These are phyloP conservation scores for Aspergillus pseudoglaucus DNA, from an alignment of 2,329 filamentous ascomycete genomes.

Conservation along the genomic window DNA sequence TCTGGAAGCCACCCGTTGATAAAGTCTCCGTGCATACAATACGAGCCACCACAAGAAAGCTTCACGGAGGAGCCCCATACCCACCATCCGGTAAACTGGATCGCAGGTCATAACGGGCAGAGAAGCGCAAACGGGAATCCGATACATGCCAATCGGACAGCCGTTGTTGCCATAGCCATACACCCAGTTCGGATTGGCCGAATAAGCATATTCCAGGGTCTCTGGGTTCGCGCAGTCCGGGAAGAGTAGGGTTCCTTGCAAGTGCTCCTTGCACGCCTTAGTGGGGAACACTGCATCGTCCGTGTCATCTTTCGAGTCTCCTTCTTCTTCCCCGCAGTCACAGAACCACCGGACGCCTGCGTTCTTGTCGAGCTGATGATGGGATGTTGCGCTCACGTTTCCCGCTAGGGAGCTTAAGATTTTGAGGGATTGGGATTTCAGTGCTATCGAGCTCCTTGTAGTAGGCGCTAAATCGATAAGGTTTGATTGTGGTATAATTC, in stretches of 20 bases:
- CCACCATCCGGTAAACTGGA: constrained; percentile 9
- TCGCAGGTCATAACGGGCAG: constrained; percentile 11
- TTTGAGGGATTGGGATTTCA: constrained; percentile 10
- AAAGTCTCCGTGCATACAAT: constrained; percentile 6
- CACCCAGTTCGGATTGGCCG: constrained; percentile 3
- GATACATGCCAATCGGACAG: constrained; percentile 10
- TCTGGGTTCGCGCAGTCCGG: constrained; percentile 10
- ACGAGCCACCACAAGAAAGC: constrained; percentile 4
- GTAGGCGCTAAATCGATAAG: constrained; percentile 12
- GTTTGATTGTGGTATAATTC: constrained; percentile 8
- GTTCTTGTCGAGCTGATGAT: constrained; percentile 3
- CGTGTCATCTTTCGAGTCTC: neutral
- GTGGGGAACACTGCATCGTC: constrained; percentile 8
- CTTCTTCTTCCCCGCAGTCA: constrained; percentile 1
- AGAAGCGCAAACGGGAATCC: constrained; percentile 12
- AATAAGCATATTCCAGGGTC: constrained; percentile 8
- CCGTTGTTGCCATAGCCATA: constrained; percentile 3
- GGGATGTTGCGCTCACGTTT: constrained; percentile 9
- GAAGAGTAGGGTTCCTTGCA: constrained; percentile 11
- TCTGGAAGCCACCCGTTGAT: constrained; percentile 7
- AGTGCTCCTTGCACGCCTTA: constrained; percentile 9
- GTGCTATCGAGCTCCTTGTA: constrained; percentile 6
- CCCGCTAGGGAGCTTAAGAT: constrained; percentile 8
- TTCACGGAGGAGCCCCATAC: constrained; percentile 8
- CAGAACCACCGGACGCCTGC: constrained; percentile 12